Evolutionary conservation across 1,284 basidiomycete genomes (phyloP).

Genomic region (Sphaerobolus stellatus): DNA sequence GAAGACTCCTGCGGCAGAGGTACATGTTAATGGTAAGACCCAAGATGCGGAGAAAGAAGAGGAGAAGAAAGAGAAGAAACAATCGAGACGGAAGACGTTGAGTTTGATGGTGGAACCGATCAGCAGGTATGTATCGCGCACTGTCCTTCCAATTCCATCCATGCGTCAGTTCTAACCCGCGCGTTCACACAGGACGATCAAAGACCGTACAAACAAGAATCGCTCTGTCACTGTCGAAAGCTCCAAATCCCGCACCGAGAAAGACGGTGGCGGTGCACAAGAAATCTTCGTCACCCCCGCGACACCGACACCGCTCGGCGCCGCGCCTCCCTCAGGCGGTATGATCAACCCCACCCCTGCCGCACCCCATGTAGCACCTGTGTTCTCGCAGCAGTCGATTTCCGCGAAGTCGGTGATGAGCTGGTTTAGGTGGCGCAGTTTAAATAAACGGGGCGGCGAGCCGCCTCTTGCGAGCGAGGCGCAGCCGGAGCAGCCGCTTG

Average conservation of each 20-base stretch:
- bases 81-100: slow-evolving; percentile 74
- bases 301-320: slow-evolving; percentile 20
- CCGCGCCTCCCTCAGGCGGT: neutral
- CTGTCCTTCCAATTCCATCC: neutral
- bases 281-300: slow-evolving; percentile 14
- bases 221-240: slow-evolving; percentile 12
- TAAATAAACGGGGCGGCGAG: slow-evolving; percentile 38
- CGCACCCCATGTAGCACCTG: neutral
- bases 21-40: slow-evolving; percentile 2
- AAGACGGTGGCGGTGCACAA: neutral
- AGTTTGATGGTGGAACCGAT: slow-evolving; percentile 82
- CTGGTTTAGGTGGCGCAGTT: slow-evolving; percentile 56
- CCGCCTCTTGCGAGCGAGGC: neutral
- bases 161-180: neutral
- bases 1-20: slow-evolving; percentile 2
- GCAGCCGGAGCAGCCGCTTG: neutral
- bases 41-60: slow-evolving; percentile 25
- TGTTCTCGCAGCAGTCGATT: slow-evolving; percentile 21
- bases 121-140: slow-evolving; percentile 38
- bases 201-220: slow-evolving; percentile 14
- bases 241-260: neutral
- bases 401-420: slow-evolving; percentile 62
- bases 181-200: slow-evolving; percentile 8
- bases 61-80: slow-evolving; percentile 30
- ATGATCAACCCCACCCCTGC: slow-evolving; percentile 2